Evolutionary conservation across 768 basidiomycete genomes (phyloP).

Genomic region (Amanita brunnescens): DNA sequence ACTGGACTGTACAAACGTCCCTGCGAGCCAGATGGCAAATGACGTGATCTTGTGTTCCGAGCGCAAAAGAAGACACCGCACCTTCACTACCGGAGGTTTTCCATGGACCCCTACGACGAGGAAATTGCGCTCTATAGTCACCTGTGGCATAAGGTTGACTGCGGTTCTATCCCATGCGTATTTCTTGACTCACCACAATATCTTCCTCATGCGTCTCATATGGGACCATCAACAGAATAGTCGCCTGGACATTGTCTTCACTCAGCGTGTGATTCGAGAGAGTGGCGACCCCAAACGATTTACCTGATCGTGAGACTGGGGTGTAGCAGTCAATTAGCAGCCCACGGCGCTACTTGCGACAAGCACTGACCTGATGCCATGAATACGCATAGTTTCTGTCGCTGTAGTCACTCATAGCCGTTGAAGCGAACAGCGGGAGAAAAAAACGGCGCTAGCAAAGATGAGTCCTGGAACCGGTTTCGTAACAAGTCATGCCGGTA

Average conservation of each 20-base stretch:
- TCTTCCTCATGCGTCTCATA: constrained; percentile 66
- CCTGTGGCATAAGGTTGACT: constrained; percentile 29
- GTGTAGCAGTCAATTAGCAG: constrained; percentile 7
- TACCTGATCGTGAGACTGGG: constrained; percentile 85
- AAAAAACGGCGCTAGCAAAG: constrained; percentile 3
- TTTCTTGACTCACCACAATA: constrained; percentile 40
- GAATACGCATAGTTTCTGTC: constrained; percentile 50
- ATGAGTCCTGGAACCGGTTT: neutral
- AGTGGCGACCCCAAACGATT: constrained; percentile 3
- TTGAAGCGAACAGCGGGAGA: constrained; percentile 2
- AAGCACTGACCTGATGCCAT: constrained; percentile 70
- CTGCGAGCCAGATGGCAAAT: constrained; percentile 24
- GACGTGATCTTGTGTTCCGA: neutral
- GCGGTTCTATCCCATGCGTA: constrained; percentile 1
- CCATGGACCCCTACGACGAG: constrained; percentile 69
- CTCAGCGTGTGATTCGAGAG: neutral
- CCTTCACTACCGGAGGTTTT: constrained; percentile 67
- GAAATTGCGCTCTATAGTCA: constrained; percentile 62
- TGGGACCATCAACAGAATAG: constrained; percentile 67
- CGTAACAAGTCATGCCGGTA: neutral
- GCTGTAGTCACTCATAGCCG: constrained; percentile 31
- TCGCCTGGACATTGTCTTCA: constrained; percentile 43
- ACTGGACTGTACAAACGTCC: constrained; percentile 67
- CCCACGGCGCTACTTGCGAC: constrained; percentile 12
- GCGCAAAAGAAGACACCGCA: constrained; percentile 19